Percentiles rank a stretch among this genome's conserved stretches.
These are phyloP conservation scores for Podaxis sp. DNA, from an alignment of 768 basidiomycete genomes.

Conservation along the genomic window DNA sequence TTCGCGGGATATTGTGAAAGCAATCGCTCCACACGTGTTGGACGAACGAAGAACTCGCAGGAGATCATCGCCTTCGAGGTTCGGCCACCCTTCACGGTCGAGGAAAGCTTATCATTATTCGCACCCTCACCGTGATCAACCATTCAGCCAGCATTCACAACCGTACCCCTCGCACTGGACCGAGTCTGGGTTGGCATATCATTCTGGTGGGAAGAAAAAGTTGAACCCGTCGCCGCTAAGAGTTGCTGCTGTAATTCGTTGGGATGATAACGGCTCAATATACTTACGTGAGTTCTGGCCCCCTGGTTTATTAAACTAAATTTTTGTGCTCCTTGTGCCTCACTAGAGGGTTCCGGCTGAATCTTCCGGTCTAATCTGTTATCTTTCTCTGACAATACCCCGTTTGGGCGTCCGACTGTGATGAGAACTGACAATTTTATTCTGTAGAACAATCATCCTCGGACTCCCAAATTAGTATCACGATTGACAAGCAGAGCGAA, in stretches of 20 bases:
- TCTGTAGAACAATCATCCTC: background rate
- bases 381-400: background rate
- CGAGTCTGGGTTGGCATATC: background rate
- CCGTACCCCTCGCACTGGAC: background rate
- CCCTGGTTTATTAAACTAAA: no score
- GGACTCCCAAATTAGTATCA: background rate
- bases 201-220: background rate
- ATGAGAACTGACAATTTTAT: background rate
- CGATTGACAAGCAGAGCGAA: background rate
- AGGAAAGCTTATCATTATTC: background rate
- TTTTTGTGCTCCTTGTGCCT: background rate
- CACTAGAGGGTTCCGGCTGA: background rate
- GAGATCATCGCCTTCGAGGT: background rate
- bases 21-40: conserved; percentile 46
- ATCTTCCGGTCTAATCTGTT: background rate
- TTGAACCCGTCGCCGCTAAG: conserved; percentile 6
- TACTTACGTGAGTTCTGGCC: conserved; percentile 4
- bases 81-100: background rate
- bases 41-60: conserved; percentile 31
- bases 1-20: conserved; percentile 40
- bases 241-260: conserved; percentile 3
- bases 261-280: background rate
- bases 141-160: background rate
- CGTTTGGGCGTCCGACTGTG: background rate
- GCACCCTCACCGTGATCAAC: background rate